Evolutionary conservation across 805 yeast genomes (phyloP), one percentile per base, ranked within the genome.

Genomic region (Zygoascus ofunaensis): DNA sequence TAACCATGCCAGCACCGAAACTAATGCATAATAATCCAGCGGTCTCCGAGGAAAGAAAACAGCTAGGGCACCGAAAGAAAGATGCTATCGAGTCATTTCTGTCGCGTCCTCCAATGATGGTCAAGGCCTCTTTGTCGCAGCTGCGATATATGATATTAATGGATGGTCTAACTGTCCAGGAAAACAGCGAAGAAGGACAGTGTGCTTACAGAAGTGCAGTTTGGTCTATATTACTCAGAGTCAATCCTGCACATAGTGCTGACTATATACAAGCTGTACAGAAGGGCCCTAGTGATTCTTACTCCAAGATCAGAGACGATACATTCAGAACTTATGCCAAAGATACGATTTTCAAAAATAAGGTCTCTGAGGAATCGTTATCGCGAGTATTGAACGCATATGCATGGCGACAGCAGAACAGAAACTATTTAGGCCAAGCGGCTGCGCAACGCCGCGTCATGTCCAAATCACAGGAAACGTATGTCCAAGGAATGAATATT

Each of bases 401-500:
- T 56, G 94, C 94, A 5, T 60, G 63, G 65, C 18, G 38, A n/a
- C 41, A 34, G 17, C 14, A 21, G 23, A 21, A 24, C 20, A 15
- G 38, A 7, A 36, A 22, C 17, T 17, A 7, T 3, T 17, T 20
- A 12, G 42, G 42, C 28, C 41, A 37, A n/a, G 19, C 32, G 17
- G 21, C 33, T 14, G 7, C 20, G 5, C 7, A 8, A 12, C 21
- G 41, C 15, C 21, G 41, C 5, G 41, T 37, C 4, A 26, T 37
- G 32, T 41, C 43, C 37, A 32, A 28, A 23, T 30, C 42, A 20
- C 28, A 39, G 24, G 68, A 71, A 5, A 64, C 70, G 0, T 86
- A 86, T 57, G 95, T 87, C n/a, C 96, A 87, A 59, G 96, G 96
- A 2, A 77, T 89, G 82, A 87, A 87, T 58, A 87, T 87, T 0